Conservation (phyloP, 192 early-diverging fungal species). For the Umbelopsis ramanniana region DNA sequence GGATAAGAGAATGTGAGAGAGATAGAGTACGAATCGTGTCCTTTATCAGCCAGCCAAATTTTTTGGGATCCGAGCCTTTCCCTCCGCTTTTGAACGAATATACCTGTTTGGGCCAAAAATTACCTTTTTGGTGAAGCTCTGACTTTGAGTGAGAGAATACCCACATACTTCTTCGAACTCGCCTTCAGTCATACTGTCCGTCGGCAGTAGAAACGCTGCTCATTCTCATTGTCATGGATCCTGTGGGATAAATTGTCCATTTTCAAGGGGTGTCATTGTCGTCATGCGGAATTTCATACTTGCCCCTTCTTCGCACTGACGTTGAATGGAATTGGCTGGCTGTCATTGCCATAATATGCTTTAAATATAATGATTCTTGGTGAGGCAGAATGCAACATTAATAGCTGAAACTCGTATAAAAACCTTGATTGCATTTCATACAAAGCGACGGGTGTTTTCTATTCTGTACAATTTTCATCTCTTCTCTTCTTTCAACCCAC, state of each 20-base stretch:
- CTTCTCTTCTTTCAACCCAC: background rate
- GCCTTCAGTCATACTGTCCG: too few relatives aligned
- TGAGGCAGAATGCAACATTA: background rate
- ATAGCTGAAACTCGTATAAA: background rate
- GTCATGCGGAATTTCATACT: background rate
- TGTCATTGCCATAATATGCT: too few relatives aligned
- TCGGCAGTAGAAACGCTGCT: too few relatives aligned
- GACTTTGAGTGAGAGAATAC: too few relatives aligned
- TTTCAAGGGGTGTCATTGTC: background rate
- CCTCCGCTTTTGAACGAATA: background rate
- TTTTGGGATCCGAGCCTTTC: background rate
- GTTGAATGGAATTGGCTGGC: too few relatives aligned
- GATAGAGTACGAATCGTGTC: background rate
- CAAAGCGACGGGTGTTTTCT: too few relatives aligned
- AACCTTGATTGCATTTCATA: background rate
- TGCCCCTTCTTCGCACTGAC: background rate
- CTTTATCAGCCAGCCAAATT: too few relatives aligned
- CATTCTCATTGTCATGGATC: background rate
- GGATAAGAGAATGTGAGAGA: background rate
- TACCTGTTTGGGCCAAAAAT: constrained; percentile 19
- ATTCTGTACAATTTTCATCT: background rate
- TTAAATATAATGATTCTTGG: background rate
- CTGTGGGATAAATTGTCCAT: constrained; percentile 1
- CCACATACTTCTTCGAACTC: too few relatives aligned
- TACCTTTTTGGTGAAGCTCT: background rate